These are phyloP conservation scores for Yarrowia keelungensis DNA, from an alignment of 805 yeast species.

Conservation along the genomic window DNA sequence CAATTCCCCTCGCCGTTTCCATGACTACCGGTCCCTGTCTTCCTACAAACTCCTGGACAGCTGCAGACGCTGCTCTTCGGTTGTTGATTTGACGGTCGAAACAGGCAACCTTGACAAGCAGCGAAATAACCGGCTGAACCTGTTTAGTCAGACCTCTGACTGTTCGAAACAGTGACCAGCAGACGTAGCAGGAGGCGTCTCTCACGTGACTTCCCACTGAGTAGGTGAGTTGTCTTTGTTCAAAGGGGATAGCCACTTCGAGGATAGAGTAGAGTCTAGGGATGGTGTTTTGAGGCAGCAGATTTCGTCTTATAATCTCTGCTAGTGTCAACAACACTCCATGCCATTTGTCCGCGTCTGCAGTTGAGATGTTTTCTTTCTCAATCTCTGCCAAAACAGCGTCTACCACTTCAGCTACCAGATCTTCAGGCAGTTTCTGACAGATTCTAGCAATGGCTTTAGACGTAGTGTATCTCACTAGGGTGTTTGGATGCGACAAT, in stretches of 20 bases:
- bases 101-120: constrained; percentile 61
- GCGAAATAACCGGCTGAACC: constrained; percentile 45
- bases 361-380: constrained; percentile 40
- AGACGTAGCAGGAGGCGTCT: constrained; percentile 82
- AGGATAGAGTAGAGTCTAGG: constrained; percentile 49
- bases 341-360: constrained; percentile 55
- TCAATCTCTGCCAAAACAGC: constrained; percentile 47
- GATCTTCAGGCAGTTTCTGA: constrained; percentile 45
- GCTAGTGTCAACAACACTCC: constrained; percentile 67
- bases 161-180: constrained; percentile 75
- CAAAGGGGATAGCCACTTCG: constrained; percentile 60
- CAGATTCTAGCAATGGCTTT: constrained; percentile 65
- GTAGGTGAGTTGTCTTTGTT: constrained; percentile 60
- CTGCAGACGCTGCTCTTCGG: constrained; percentile 84
- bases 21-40: constrained; percentile 59
- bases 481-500: constrained; percentile 9
- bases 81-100: constrained; percentile 78
- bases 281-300: constrained; percentile 41
- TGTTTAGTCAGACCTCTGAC: constrained; percentile 44
- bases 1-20: constrained; percentile 49
- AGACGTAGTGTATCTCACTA: constrained; percentile 69
- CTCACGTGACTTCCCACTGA: constrained; percentile 72
- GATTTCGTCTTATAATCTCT: constrained; percentile 51
- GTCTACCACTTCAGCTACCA: constrained; percentile 48
- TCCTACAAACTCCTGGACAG: constrained; percentile 85